phyloP scores from a whole-genome alignment of 257 asterid genomes.

The Perilla frutescens region DNA sequence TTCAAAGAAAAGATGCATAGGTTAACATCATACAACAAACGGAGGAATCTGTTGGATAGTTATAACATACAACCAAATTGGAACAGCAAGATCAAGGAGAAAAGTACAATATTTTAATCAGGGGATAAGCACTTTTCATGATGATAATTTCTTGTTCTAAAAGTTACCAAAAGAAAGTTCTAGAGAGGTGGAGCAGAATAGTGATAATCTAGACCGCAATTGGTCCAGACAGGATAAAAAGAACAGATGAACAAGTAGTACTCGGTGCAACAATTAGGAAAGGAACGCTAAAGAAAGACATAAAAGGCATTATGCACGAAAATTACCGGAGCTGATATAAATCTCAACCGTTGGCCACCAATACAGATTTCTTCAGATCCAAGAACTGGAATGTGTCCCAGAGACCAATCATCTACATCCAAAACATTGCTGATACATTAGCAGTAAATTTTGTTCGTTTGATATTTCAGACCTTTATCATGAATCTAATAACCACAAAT shows the following conservation, averaged over 20 bases:
- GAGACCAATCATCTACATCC: constrained; percentile 85
- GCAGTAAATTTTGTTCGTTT: constrained; percentile 17
- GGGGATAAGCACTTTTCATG: background rate
- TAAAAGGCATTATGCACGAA: constrained; percentile 21
- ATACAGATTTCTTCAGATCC: constrained; percentile 88
- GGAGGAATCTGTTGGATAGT: background rate
- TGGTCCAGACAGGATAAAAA: background rate
- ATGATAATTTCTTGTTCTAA: background rate
- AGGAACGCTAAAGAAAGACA: constrained; percentile 11
- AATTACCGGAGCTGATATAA: constrained; percentile 82
- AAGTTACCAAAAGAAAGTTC: background rate
- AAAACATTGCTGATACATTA: constrained; percentile 31
- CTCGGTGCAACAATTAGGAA: background rate
- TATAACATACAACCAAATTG: constrained; percentile 14
- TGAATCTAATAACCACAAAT: constrained; percentile 7
- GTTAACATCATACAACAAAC: background rate
- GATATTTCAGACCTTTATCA: constrained; percentile 15
- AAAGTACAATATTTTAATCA: background rate
- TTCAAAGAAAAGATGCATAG: constrained; percentile 25
- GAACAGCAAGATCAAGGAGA: background rate
- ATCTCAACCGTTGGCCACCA: constrained; percentile 76
- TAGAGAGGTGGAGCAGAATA: background rate
- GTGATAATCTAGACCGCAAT: background rate
- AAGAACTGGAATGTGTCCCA: constrained; percentile 59
- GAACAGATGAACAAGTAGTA: background rate